A percentile compares a stretch with the other conserved stretches of the same genome.
phyloP scores from a whole-genome alignment of 768 basidiomycete species.

The Pisolithus marmoratus region DNA sequence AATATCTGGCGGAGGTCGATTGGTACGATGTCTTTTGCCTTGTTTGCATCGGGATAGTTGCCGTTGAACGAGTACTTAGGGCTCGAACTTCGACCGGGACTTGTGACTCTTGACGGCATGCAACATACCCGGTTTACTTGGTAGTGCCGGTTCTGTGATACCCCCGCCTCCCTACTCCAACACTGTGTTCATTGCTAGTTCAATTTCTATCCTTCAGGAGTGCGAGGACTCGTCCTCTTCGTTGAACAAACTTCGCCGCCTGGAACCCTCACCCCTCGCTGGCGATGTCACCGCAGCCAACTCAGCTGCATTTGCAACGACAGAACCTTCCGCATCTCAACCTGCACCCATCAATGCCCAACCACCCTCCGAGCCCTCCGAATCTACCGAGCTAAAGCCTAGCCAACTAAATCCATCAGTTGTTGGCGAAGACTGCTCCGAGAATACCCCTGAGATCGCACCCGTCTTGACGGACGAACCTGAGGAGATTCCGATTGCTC shows the following conservation, averaged over 20 bases:
- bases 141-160: constrained; percentile 20
- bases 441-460: constrained; percentile 35
- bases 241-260: constrained; percentile 26
- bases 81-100: too few species aligned
- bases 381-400: constrained; percentile 4
- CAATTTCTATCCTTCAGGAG: constrained; percentile 23
- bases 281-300: constrained; percentile 21
- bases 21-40: too few species aligned
- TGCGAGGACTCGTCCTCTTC: constrained; percentile 23
- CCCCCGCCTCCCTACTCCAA: constrained; percentile 24
- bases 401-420: constrained; percentile 2
- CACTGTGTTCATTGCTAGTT: constrained; percentile 19
- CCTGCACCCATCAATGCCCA: constrained; percentile 10
- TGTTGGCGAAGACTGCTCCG: constrained; percentile 9
- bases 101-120: constrained; percentile 54
- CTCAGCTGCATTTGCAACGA: constrained; percentile 9
- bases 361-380: neutral
- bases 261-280: constrained; percentile 40
- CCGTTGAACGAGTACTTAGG: too few species aligned
- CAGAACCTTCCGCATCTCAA: constrained; percentile 12
- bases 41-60: too few species aligned
- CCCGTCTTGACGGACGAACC: constrained; percentile 46
- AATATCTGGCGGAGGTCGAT: too few species aligned
- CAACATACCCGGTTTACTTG: constrained; percentile 32
- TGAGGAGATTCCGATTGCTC: constrained; percentile 26